These are phyloP conservation scores for Boletus eberwhitei DNA, from an alignment of 768 basidiomycete genomes.

Conservation along the genomic window DNA sequence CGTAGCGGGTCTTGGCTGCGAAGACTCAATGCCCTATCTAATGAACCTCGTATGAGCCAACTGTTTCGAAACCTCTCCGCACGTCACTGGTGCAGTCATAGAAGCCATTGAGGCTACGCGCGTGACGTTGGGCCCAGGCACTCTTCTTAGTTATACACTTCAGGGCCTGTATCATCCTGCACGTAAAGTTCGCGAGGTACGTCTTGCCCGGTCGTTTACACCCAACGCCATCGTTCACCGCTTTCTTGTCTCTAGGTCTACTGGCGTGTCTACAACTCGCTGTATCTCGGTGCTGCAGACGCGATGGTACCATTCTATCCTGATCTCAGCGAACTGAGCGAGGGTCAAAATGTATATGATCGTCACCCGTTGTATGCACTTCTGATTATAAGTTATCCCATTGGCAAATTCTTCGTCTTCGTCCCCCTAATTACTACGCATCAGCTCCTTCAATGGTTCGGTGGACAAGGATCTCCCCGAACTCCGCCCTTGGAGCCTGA, in stretches of 20 bases:
- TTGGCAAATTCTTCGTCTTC: slow-evolving; percentile 78
- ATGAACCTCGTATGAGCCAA: slow-evolving; percentile 99
- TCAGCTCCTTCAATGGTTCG: slow-evolving; percentile 42
- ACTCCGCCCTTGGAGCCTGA: no score
- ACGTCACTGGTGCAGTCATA: slow-evolving; percentile 98
- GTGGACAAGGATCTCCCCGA: no score
- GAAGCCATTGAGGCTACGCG: slow-evolving; percentile 98
- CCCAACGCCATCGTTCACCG: not conserved
- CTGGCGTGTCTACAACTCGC: slow-evolving; percentile 93
- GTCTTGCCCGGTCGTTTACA: slow-evolving; percentile 14
- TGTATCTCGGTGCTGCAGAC: slow-evolving; percentile 89
- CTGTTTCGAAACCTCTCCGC: slow-evolving; percentile 96
- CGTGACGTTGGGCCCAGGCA: slow-evolving; percentile 90
- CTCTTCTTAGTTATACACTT: slow-evolving; percentile 86
- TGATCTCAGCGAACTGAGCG: slow-evolving; percentile 83
- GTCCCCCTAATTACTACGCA: slow-evolving; percentile 35
- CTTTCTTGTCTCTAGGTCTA: slow-evolving; percentile 48
- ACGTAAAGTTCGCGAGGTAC: slow-evolving; percentile 91
- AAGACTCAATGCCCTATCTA: slow-evolving; percentile 95
- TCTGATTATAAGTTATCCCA: slow-evolving; percentile 83
- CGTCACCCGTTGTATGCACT: slow-evolving; percentile 77
- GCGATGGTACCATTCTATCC: slow-evolving; percentile 96
- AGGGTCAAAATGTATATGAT: slow-evolving; percentile 87
- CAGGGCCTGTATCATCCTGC: slow-evolving; percentile 98
- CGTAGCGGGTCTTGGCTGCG: slow-evolving; percentile 94